Evolutionary conservation across 192 early-diverging fungal species (phyloP).

Genomic region (Mortierella hygrophila): DNA sequence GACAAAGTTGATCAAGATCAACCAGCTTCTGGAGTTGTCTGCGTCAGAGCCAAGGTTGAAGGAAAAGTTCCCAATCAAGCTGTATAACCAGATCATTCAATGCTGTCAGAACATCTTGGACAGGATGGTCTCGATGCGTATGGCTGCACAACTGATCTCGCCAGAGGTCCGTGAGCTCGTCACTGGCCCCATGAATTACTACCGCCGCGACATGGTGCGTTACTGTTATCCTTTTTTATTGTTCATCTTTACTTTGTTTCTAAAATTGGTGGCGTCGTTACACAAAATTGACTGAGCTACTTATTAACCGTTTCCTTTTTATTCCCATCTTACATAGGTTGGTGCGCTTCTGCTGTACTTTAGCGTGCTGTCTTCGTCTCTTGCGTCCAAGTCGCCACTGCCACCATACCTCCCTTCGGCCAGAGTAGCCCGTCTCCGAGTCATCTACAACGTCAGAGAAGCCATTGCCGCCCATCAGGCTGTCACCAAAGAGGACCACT

Average conservation of each 20-base stretch:
- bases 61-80: constrained; percentile 75
- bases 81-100: constrained; percentile 73
- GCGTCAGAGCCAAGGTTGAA: constrained; percentile 80
- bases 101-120: constrained; percentile 78
- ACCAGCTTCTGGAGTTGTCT: constrained; percentile 69
- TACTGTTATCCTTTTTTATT: background rate
- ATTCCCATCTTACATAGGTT: constrained; percentile 36
- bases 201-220: constrained; percentile 65
- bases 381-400: constrained; percentile 79
- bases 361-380: constrained; percentile 77
- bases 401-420: constrained; percentile 78
- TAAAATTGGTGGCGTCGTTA: background rate
- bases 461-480: constrained; percentile 39
- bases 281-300: background rate
- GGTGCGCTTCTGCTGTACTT: constrained; percentile 75
- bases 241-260: background rate
- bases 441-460: constrained; percentile 56
- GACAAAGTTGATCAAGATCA: constrained; percentile 47
- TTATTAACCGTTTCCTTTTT: background rate
- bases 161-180: constrained; percentile 56
- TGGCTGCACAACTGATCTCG: constrained; percentile 58
- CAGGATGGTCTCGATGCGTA: constrained; percentile 75
- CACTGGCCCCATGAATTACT: constrained; percentile 47
- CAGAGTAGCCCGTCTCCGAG: constrained; percentile 54
- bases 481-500: constrained; percentile 45